Percentiles rank a stretch among this genome's conserved stretches.
Evolutionary conservation across 2,329 filamentous ascomycete genomes (phyloP).

Genomic region (Colletotrichum sp.): DNA sequence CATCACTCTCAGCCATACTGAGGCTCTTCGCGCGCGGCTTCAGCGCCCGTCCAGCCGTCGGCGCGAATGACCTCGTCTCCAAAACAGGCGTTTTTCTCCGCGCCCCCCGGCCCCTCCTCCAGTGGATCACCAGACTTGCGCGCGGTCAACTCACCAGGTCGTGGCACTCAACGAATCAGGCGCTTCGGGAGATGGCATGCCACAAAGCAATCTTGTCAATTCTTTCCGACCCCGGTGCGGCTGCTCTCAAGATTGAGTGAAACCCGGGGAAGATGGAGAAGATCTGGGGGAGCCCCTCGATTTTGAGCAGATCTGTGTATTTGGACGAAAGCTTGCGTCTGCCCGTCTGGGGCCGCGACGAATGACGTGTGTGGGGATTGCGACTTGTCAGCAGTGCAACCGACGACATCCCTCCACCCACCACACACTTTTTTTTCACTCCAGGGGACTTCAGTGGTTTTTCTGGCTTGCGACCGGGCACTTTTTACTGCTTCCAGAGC

Average conservation of each 20-base stretch:
- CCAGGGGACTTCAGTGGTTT: not conserved
- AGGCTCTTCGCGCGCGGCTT: not conserved
- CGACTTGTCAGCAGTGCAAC: constrained; percentile 1
- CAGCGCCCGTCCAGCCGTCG: not conserved
- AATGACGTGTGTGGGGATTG: constrained; percentile 16
- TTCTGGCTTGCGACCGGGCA: not conserved
- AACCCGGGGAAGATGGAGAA: constrained; percentile 23
- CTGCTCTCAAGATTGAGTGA: constrained; percentile 8
- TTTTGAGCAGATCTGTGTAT: constrained; percentile 19
- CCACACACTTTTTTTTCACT: not conserved
- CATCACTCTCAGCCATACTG: not conserved
- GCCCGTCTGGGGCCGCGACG: not conserved
- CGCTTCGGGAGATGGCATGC: constrained; percentile 22
- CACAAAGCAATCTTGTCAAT: constrained; percentile 11
- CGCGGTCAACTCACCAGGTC: constrained; percentile 21
- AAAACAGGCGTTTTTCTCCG: constrained; percentile 18
- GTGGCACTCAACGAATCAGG: constrained; percentile 24
- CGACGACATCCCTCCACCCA: constrained; percentile 11
- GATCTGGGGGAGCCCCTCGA: constrained; percentile 22
- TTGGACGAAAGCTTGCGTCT: constrained; percentile 2
- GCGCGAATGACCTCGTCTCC: constrained; percentile 13
- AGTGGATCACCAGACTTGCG: constrained; percentile 13
- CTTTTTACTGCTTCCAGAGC: not conserved
- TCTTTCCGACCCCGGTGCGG: constrained; percentile 19
- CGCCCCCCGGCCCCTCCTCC: not conserved